Percentiles rank a stretch among this genome's conserved stretches.
Conservation (phyloP, 345 rosid genomes). For the Pistacia vera region DNA sequence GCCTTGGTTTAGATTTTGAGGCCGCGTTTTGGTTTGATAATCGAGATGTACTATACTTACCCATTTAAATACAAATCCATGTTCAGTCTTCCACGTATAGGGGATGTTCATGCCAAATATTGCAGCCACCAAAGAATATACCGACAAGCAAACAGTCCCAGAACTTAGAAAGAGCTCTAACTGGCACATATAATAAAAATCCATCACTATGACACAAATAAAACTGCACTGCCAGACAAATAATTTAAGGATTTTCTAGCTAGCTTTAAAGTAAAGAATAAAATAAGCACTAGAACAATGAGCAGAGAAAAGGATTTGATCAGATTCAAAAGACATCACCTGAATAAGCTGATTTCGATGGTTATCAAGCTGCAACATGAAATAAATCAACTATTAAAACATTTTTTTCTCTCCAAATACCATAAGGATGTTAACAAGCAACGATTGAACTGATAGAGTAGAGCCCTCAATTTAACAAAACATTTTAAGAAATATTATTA, state of each 20-base stretch:
- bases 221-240: not conserved
- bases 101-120: conserved; percentile 61
- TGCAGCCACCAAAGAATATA: conserved; percentile 53
- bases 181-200: conserved; percentile 20
- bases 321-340: conserved; percentile 32
- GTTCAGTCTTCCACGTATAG: conserved; percentile 42
- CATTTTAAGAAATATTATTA: conserved; percentile 3
- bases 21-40: not conserved
- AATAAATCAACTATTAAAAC: conserved; percentile 9
- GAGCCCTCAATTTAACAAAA: conserved; percentile 2
- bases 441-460: not conserved
- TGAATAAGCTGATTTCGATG: conserved; percentile 80
- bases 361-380: conserved; percentile 60
- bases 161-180: conserved; percentile 54
- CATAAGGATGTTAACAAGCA: not conserved
- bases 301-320: not conserved
- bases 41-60: conserved; percentile 25
- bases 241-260: not conserved
- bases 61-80: conserved; percentile 56
- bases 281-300: not conserved
- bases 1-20: not conserved
- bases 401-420: not conserved
- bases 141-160: conserved; percentile 49
- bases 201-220: not conserved
- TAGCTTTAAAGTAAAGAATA: not conserved